Evolutionary conservation across 495 filamentous ascomycete genomes (phyloP), one percentile per base, ranked within the genome.

Genomic region (Extremus antarcticus): DNA sequence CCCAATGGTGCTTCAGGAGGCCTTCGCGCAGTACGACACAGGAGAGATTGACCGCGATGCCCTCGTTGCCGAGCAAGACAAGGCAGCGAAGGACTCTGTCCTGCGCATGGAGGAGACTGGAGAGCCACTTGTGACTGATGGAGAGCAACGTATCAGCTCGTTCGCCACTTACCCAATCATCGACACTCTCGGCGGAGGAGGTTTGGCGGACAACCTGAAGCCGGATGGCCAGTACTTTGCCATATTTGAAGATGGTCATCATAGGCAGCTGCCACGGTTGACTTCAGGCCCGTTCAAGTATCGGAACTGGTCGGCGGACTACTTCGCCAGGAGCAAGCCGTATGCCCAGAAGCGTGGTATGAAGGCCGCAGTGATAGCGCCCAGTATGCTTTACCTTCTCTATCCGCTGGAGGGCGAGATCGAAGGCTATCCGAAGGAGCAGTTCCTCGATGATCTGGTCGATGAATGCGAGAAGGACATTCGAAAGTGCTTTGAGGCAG

Each of bases 381-480:
- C 71, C 21, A 73, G 69, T 32, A 73, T 73, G 71, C 50, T 73
- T 41, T 74, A 71, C 41, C 56, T 73, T 13, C 63, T 73, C 8
- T 73, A 73, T 55, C 71, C 71, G 1, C 63, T 73, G n/a, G 61
- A 72, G 24, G 62, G 58, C 2, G 61, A 58, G 1, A 54, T 73
- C 16, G 65, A 67, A 41, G 71, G 65, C 13, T 73, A 73, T 56
- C 46, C 60, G 13, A 66, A 62, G 25, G 67, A 66, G 24, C 54
- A 67, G 39, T 73, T 73, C 48, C 65, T 72, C 4, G 53, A 69
- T 20, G 70, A 73, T 56, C 61, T 73, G n/a, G 71, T 73, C 1
- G 32, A 71, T 41, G 71, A 72, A 52, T 73, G 71, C 40, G 71
- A 70, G 51, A 73, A 71, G 58, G 71, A 73, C 53, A 73, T 73